Base-by-base conservation (phyloP, 768 basidiomycete genomes). In the Serendipita indica region DNA sequence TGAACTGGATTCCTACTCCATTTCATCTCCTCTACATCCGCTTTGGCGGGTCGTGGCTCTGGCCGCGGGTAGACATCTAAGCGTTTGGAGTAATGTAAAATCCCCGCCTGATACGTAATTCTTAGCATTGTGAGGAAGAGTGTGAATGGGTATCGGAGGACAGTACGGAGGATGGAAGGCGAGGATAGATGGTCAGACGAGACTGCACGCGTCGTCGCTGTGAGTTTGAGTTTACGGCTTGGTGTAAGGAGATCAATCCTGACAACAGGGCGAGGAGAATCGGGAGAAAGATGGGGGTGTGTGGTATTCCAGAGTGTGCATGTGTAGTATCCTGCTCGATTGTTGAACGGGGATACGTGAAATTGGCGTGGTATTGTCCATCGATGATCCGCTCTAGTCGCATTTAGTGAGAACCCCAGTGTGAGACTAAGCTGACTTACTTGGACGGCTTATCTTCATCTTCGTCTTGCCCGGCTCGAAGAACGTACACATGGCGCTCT, bases 281-380 rank as follows among this genome's bases (percentile, higher is more conserved):
- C 46, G 27, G 35, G 6, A 4, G 32, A 57, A n/a, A 22, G 72
- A 2, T 79, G 52, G 72, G 6, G 75, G 61, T 54, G 71, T 69
- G 39, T 69, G 67, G 3, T 83, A 83, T 10, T 71, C 65, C 60
- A 71, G 20, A 86, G 64, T 41, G 80, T 74, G 14, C 84, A 72
- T 2, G 70, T 76, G 69, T 86, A 86, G 66, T 72, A 82, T 0
- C 84, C 83, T 22, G 75, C 72, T 2, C 83, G 75, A 63, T 84
- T 81, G 66, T 85, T 86, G 73, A 85, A 86, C 0, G 85, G 83
- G 0, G 83, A 86, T 45, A 86, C 84, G 63, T 86, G 83, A 66
- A 86, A 87, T 61, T 77, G 74, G 25, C 83, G 79, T 18, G 72
- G 73, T 58, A 86, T 78, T 0, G 77, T 80, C 81, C 84, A 86